Base-by-base conservation (phyloP, 1,284 basidiomycete species). In the Hymenochaete sp. region DNA sequence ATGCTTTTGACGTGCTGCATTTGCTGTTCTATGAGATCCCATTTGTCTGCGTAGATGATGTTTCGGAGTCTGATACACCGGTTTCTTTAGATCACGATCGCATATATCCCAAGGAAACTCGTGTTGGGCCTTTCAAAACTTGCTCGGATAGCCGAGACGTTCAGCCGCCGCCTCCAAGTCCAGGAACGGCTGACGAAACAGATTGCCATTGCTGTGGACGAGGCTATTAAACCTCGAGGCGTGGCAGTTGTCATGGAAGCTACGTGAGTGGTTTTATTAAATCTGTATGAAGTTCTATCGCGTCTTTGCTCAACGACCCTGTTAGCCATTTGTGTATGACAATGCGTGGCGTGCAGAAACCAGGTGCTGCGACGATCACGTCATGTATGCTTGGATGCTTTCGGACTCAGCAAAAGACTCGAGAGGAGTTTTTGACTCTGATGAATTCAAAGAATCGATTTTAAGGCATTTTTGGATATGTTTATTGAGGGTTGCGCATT, bases 191-290 rank as follows among this genome's bases (percentile, higher is more conserved):
- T 99, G 47, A 98, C 96, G 13, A 93, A 93, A 62, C 96, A 99
- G 64, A 93, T 99, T 51, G 96, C 96, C 0, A 74, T 97, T 38
- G 93, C 96, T 13, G 83, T 99, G 5, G 90, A 98, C 62, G 95
- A 99, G 63, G 96, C 96, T 10, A 93, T 98, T 56, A 82, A 90
- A 56, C 96, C 96, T 39, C 80, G 88, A 53, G 96, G 96, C 42
- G 96, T 99, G n/a, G 96, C 93, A 1, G 96, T 99, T 51, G 96
- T 99, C 22, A 96, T 97, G 86, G 93, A 97, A 65, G 93, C 93
- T 54, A 90, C 88, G 90, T 92, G 62, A 66, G 89, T 35, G 32
- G 76, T 8, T 35, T 19, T 35, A 35, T 6, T 35, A 35, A 21
- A 46, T 3, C 33, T 9, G 44, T 49, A 7, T 18, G 14, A 13